Conservation (phyloP, 1,139 yeast species). For the Saccharomyces hybrid region DNA sequence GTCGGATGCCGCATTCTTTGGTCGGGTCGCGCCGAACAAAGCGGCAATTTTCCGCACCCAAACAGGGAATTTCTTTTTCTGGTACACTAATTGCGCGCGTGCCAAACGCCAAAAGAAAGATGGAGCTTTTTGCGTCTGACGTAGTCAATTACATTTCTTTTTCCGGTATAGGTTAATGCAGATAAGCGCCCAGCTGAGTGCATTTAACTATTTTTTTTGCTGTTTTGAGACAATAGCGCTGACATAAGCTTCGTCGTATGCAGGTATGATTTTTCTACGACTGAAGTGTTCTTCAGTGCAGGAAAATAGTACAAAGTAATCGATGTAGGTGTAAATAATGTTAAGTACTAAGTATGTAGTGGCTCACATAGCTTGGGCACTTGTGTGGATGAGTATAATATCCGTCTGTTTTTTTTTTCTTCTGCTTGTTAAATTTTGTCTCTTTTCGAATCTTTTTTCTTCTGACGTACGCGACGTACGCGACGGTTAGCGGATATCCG, state of each 20-base stretch:
- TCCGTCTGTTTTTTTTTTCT: background rate
- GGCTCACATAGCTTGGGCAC: background rate
- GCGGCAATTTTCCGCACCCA: background rate
- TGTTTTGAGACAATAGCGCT: background rate
- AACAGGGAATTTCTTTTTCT: background rate
- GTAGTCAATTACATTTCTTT: background rate
- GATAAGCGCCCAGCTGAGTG: background rate
- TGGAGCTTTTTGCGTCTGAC: background rate
- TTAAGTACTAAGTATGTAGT: background rate
- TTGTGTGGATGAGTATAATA: background rate
- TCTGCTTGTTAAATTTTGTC: background rate
- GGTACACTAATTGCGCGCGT: background rate
- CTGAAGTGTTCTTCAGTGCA: background rate
- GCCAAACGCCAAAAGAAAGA: background rate
- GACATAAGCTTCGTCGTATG: background rate
- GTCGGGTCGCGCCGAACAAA: background rate
- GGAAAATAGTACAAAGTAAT: background rate
- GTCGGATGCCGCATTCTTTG: background rate
- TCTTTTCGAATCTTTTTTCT: background rate
- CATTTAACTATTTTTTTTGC: background rate
- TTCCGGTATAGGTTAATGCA: background rate
- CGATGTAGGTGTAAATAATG: background rate
- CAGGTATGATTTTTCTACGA: background rate
- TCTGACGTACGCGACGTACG: background rate
- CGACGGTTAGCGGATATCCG: background rate